phyloP scores from a whole-genome alignment of 352 stramenopile genomes.

The Pythium coloratum region DNA sequence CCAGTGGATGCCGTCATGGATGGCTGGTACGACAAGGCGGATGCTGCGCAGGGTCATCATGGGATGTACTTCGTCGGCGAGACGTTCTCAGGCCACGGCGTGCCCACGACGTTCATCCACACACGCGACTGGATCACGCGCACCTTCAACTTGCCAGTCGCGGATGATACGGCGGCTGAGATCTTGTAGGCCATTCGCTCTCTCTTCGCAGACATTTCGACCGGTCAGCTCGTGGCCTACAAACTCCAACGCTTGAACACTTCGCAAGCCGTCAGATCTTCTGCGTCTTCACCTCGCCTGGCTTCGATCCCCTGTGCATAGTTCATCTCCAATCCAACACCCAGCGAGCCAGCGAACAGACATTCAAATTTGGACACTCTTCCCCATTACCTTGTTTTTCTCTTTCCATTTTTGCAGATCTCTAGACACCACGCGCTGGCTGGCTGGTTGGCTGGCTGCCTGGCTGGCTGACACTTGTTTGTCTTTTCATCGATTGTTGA shows the following conservation, averaged over 20 bases:
- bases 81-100: constrained; percentile 16
- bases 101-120: constrained; percentile 19
- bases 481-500: not conserved
- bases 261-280: no score
- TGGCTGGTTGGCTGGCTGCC: not conserved
- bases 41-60: constrained; percentile 16
- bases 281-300: no score
- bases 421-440: not conserved
- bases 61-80: constrained; percentile 16
- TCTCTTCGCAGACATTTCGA: no score
- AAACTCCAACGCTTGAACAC: no score
- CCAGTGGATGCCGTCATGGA: not conserved
- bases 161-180: no score
- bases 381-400: constrained; percentile 3
- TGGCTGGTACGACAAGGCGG: constrained; percentile 17
- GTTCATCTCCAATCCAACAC: not conserved
- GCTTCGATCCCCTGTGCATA: no score
- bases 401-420: constrained; percentile 1
- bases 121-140: constrained; percentile 14
- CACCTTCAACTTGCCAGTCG: constrained; percentile 8
- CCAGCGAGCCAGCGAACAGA: not conserved
- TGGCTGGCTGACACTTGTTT: not conserved
- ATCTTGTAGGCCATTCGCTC: no score
- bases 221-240: no score
- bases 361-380: not conserved